Evolutionary conservation across 257 asterid species (phyloP), one percentile per base, ranked within the genome.

Genomic region (Dorcoceras hygrometricum): DNA sequence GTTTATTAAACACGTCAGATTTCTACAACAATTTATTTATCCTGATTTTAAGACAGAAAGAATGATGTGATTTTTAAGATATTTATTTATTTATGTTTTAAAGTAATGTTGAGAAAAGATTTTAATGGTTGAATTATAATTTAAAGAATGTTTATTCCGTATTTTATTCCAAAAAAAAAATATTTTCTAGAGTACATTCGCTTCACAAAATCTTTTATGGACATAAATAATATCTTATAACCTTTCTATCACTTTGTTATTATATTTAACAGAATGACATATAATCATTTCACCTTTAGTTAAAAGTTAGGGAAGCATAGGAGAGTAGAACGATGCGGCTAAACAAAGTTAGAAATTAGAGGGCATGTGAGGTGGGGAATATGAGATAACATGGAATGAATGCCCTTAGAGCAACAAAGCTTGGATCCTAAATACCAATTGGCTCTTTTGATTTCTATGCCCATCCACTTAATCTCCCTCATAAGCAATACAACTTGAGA

Each of bases 351-450:
- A 80, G 69, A 71, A 63, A 58, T 23, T 73, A 57, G 82, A 87
- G 87, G 86, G 82, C 88, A 84, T 86, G 90, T 56, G 59, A 67
- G 69, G 81, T 70, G 81, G 79, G 79, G 73, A n/a, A 54, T 65
- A 36, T 36, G 31, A 72, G 70, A 80, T 78, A 74, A 80, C 79
- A 74, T 66, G 59, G 57, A 63, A 60, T 39, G 85, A 89, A 25
- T 80, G 83, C 82, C 81, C 69, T 80, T 66, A 53, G 34, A 73
- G 24, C 74, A 73, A 83, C 76, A 74, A 79, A 77, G 84, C 83
- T 80, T 80, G 72, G 57, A 51, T 79, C 76, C 73, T 65, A 80
- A 79, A 32, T 19, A 14, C 48, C 64, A 0, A 24, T 66, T 55
- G 69, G 71, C 57, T n/a, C 73, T 68, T 31, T 62, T 62, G 19